These are phyloP conservation scores for Uronychia setigera DNA, from an alignment of 73 alveolate species.

Conservation along the genomic window DNA sequence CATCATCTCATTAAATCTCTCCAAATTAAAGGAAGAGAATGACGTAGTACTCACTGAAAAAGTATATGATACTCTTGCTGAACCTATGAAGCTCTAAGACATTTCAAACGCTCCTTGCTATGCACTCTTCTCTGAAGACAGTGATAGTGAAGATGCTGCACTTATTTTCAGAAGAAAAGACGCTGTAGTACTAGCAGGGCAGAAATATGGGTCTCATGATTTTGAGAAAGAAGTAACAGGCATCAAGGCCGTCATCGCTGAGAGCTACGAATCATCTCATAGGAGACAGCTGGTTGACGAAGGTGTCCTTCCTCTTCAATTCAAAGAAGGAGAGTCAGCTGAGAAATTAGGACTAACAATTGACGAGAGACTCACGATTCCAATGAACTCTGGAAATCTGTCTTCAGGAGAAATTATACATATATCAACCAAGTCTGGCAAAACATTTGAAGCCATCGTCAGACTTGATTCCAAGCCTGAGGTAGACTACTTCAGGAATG, in stretches of 20 bases:
- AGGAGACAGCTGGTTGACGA: not conserved
- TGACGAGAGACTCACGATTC: slow-evolving; percentile 52
- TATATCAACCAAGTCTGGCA: slow-evolving; percentile 66
- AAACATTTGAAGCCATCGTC: slow-evolving; percentile 53
- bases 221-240: too few relatives aligned
- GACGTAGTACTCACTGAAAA: too few relatives aligned
- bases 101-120: too few relatives aligned
- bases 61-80: too few relatives aligned
- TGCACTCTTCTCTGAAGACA: not conserved
- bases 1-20: too few relatives aligned
- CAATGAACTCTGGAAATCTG: slow-evolving; percentile 56
- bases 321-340: slow-evolving; percentile 81
- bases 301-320: slow-evolving; percentile 48
- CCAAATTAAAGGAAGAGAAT: too few relatives aligned
- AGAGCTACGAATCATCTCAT: not conserved
- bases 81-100: too few relatives aligned
- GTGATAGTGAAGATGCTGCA: not conserved
- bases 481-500: slow-evolving; percentile 82
- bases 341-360: slow-evolving; percentile 84
- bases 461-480: slow-evolving; percentile 93
- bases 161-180: not conserved
- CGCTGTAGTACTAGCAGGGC: not conserved
- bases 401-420: slow-evolving; percentile 43
- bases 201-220: not conserved
- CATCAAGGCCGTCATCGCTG: not conserved